Percentiles rank a stretch among this genome's conserved stretches.
Evolutionary conservation across 495 filamentous ascomycete genomes (phyloP).

Genomic region (Umbilicaria muhlenbergii): DNA sequence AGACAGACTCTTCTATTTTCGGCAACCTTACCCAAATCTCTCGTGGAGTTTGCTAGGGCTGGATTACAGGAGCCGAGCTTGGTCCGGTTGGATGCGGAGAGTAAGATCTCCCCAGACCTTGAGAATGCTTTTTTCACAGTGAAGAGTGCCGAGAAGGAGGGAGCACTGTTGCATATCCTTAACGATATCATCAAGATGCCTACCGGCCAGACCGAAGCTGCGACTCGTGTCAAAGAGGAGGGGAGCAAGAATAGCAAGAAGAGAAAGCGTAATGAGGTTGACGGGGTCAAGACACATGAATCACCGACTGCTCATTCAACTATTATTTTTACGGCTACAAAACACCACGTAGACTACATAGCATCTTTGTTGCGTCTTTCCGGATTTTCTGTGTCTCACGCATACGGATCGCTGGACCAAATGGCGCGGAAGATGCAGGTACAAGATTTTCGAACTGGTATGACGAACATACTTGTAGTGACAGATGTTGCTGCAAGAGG

Average conservation of each 20-base stretch:
- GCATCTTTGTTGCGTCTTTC: slow-evolving; percentile 51
- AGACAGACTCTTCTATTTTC: slow-evolving; percentile 91
- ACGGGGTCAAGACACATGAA: slow-evolving; percentile 28
- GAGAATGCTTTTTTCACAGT: slow-evolving; percentile 88
- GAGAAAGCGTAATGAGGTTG: slow-evolving; percentile 30
- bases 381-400: slow-evolving; percentile 80
- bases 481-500: slow-evolving; percentile 94
- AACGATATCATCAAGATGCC: slow-evolving; percentile 91
- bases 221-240: slow-evolving; percentile 20
- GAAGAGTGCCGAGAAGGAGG: slow-evolving; percentile 86
- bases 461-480: slow-evolving; percentile 84
- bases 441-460: slow-evolving; percentile 66
- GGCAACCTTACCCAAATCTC: slow-evolving; percentile 78
- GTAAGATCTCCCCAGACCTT: slow-evolving; percentile 87
- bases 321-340: slow-evolving; percentile 85
- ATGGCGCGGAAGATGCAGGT: slow-evolving; percentile 83
- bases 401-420: slow-evolving; percentile 87
- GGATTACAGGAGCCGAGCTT: slow-evolving; percentile 80
- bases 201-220: slow-evolving; percentile 46
- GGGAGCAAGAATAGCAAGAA: slow-evolving; percentile 25
- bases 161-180: slow-evolving; percentile 73
- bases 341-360: slow-evolving; percentile 96
- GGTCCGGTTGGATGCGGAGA: slow-evolving; percentile 80
- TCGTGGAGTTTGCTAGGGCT: slow-evolving; percentile 91
- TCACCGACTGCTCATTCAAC: slow-evolving; percentile 70